These are phyloP conservation scores for Babesia caballi DNA, from an alignment of 169 alveolate genomes.

Conservation along the genomic window DNA sequence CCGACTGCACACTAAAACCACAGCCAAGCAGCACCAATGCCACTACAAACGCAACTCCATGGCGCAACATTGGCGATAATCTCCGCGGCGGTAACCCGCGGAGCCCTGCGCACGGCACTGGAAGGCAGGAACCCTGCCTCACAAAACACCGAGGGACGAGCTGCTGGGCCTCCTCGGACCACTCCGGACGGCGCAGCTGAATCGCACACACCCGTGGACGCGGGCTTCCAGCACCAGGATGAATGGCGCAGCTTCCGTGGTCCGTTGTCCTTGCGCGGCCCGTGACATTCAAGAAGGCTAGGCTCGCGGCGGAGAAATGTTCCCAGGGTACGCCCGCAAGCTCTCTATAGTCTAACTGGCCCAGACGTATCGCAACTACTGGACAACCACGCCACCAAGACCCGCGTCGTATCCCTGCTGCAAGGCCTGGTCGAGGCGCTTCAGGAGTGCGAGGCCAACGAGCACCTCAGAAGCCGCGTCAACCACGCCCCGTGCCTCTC, in stretches of 20 bases:
- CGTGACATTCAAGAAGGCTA: slow-evolving; percentile 48
- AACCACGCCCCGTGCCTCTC: slow-evolving; percentile 35
- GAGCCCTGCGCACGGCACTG: not conserved
- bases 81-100: too few species aligned
- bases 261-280: slow-evolving; percentile 36
- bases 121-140: not conserved
- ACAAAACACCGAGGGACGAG: not conserved
- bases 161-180: too few species aligned
- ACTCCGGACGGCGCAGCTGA: too few species aligned
- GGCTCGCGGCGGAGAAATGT: slow-evolving; percentile 45
- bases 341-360: not conserved
- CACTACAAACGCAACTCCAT: too few species aligned
- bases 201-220: slow-evolving; percentile 6
- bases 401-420: slow-evolving; percentile 43
- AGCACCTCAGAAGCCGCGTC: not conserved
- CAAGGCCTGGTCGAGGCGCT: slow-evolving; percentile 29
- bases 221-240: not conserved
- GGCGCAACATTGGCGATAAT: too few species aligned
- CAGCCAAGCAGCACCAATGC: too few species aligned
- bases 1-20: too few species aligned
- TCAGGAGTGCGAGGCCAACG: slow-evolving; percentile 34
- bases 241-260: slow-evolving; percentile 70
- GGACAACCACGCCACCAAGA: slow-evolving; percentile 10
- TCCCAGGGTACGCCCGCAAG: slow-evolving; percentile 21
- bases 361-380: slow-evolving; percentile 37